Percentiles rank a stretch among this genome's conserved stretches.
These are phyloP conservation scores for Solanum hybrid DNA, from an alignment of 305 asterid species.

Conservation along the genomic window DNA sequence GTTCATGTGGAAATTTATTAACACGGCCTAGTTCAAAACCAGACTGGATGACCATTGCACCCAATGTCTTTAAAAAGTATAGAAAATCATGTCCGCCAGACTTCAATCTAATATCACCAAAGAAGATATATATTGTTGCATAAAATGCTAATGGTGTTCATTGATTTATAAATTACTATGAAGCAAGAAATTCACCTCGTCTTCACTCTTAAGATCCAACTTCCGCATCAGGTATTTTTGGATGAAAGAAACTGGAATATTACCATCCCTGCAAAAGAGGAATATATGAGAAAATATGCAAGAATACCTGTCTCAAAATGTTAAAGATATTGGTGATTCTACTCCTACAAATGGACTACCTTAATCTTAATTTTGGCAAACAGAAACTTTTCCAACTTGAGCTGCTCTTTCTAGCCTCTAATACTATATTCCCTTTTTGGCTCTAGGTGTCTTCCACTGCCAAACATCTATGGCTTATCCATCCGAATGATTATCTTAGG, in stretches of 20 bases:
- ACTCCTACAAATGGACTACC: not conserved
- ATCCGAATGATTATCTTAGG: not conserved
- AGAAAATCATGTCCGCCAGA: not conserved
- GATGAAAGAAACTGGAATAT: conserved; percentile 59
- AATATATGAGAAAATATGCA: not conserved
- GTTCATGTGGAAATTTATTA: not conserved
- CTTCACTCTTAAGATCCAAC: conserved; percentile 64
- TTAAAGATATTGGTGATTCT: not conserved
- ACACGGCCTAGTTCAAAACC: not conserved
- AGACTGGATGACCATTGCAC: not conserved
- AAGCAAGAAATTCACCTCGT: conserved; percentile 48
- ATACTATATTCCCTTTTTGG: not conserved
- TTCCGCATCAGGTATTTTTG: conserved; percentile 76
- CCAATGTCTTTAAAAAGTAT: not conserved
- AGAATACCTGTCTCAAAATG: not conserved
- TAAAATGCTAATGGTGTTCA: not conserved
- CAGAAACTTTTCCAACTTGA: not conserved
- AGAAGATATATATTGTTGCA: not conserved
- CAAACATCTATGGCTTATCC: not conserved
- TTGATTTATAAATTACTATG: not conserved
- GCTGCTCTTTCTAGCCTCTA: not conserved
- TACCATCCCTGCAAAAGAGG: conserved; percentile 63
- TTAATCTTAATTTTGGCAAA: not conserved
- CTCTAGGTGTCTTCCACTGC: not conserved
- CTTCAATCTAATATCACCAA: not conserved